These are phyloP conservation scores for Curvularia spicifera DNA, from an alignment of 2,329 filamentous ascomycete genomes.

Conservation along the genomic window DNA sequence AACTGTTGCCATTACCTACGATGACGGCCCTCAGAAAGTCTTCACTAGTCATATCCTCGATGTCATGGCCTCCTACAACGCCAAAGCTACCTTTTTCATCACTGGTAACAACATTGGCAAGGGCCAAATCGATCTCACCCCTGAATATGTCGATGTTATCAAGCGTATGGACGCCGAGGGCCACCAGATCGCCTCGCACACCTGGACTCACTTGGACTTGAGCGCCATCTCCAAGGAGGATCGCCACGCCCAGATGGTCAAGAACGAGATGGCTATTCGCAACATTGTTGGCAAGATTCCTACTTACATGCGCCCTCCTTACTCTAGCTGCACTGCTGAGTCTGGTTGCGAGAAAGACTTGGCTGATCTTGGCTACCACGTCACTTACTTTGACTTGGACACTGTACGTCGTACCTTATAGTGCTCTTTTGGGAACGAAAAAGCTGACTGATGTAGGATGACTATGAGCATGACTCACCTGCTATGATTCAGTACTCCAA, in stretches of 20 bases:
- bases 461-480: conserved; percentile 63
- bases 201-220: conserved; percentile 61
- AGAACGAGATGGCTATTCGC: conserved; percentile 62
- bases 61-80: conserved; percentile 64
- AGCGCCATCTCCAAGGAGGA: conserved; percentile 52
- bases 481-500: conserved; percentile 60
- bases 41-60: conserved; percentile 69
- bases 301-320: conserved; percentile 61
- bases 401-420: conserved; percentile 36
- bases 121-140: conserved; percentile 61
- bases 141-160: conserved; percentile 58
- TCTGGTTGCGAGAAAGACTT: conserved; percentile 48
- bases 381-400: conserved; percentile 67
- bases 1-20: conserved; percentile 70
- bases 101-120: conserved; percentile 64
- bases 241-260: conserved; percentile 58
- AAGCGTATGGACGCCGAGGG: conserved; percentile 62
- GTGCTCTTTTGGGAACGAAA: neutral
- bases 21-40: conserved; percentile 66
- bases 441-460: conserved; percentile 47
- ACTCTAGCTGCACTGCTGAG: conserved; percentile 54
- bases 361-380: conserved; percentile 62
- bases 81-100: conserved; percentile 73
- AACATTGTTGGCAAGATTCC: conserved; percentile 64
- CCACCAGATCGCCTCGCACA: conserved; percentile 67